Percentiles rank a stretch among this genome's conserved stretches.
phyloP scores from a whole-genome alignment of 345 rosid genomes.

The Hypericum perforatum region DNA sequence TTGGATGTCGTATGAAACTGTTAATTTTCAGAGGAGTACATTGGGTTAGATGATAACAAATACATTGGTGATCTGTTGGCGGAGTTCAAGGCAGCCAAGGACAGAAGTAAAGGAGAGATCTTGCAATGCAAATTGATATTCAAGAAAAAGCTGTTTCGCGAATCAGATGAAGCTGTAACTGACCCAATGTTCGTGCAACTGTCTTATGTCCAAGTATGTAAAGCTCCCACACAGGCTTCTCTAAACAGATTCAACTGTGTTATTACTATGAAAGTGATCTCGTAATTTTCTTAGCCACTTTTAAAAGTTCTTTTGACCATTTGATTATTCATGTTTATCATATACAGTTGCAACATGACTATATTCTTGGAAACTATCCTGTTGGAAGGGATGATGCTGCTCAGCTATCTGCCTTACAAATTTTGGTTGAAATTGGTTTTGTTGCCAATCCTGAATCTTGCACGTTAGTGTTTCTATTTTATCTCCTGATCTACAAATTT shows the following conservation, averaged over 20 bases:
- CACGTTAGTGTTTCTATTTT: conserved; percentile 45
- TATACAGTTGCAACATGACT: conserved; percentile 92
- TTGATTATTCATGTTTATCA: conserved; percentile 19
- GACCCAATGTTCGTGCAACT: conserved; percentile 95
- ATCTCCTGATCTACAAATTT: not conserved
- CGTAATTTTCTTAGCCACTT: conserved; percentile 1
- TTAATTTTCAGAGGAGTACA: conserved; percentile 66
- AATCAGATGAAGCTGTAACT: conserved; percentile 89
- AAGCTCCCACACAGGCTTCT: conserved; percentile 5
- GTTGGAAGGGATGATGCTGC: conserved; percentile 99
- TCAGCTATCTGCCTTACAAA: conserved; percentile 88
- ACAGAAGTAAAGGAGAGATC: conserved; percentile 92
- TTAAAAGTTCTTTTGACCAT: not conserved
- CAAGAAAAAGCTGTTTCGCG: conserved; percentile 87
- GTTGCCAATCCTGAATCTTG: conserved; percentile 75
- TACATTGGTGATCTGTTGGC: conserved; percentile 86
- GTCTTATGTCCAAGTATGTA: conserved; percentile 86
- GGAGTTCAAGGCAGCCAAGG: conserved; percentile 89
- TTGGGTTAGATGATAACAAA: conserved; percentile 94
- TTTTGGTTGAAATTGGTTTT: conserved; percentile 86
- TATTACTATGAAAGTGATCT: not conserved
- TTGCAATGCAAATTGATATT: conserved; percentile 84
- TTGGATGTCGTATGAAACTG: conserved; percentile 15
- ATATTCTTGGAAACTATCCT: conserved; percentile 89
- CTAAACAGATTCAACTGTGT: conserved; percentile 1